phyloP scores from a whole-genome alignment of 345 rosid species.

The Microthlaspi erraticum region DNA sequence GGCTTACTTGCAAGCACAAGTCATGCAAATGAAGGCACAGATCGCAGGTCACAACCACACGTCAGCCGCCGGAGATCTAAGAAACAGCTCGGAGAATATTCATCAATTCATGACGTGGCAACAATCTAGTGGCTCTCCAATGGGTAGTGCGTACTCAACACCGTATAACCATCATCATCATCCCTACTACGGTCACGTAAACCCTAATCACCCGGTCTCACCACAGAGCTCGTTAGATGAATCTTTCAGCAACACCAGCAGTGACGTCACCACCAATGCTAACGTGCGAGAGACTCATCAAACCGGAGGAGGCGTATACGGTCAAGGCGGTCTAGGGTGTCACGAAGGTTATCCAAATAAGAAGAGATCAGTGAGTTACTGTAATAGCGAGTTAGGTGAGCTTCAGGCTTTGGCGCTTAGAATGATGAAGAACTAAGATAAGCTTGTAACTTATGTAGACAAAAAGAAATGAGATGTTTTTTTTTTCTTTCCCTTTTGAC shows the following conservation, averaged over 20 bases:
- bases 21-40: slow-evolving; percentile 86
- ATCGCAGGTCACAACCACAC: slow-evolving; percentile 53
- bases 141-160: slow-evolving; percentile 37
- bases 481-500: background rate
- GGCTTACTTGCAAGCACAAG: slow-evolving; percentile 81
- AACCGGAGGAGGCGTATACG: slow-evolving; percentile 25
- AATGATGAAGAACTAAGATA: slow-evolving; percentile 75
- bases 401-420: slow-evolving; percentile 85
- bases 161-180: slow-evolving; percentile 28
- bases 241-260: slow-evolving; percentile 50
- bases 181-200: slow-evolving; percentile 45
- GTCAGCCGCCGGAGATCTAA: slow-evolving; percentile 38
- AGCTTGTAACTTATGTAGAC: slow-evolving; percentile 26
- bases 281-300: slow-evolving; percentile 33
- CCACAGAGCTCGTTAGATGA: slow-evolving; percentile 84
- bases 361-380: slow-evolving; percentile 44
- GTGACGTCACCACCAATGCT: slow-evolving; percentile 40
- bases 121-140: slow-evolving; percentile 45
- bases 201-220: slow-evolving; percentile 57
- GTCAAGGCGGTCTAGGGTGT: slow-evolving; percentile 42
- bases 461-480: slow-evolving; percentile 20
- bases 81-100: slow-evolving; percentile 28
- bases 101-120: slow-evolving; percentile 35
- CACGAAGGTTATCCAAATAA: slow-evolving; percentile 46
- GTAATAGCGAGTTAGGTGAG: slow-evolving; percentile 65